Base-by-base conservation (phyloP, 2,329 filamentous ascomycete genomes). In the Pseudocercospora eumusae region DNA sequence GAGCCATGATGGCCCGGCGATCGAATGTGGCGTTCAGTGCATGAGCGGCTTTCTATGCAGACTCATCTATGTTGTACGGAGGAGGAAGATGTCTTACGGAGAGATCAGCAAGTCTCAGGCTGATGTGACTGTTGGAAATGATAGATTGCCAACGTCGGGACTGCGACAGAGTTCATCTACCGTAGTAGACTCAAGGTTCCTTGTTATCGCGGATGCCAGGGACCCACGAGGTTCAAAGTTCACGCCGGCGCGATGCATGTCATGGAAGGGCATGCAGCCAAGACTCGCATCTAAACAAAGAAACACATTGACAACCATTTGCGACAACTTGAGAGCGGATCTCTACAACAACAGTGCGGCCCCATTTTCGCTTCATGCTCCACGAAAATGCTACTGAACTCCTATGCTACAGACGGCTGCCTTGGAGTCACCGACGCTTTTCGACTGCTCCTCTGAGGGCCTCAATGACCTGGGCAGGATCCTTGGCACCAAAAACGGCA, bases 401-500 rank as follows among this genome's bases (percentile, higher is more conserved):
- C 4, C 9, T 13, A 13, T 47, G 27, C 28, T 69, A 70, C 40
- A 70, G 44, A 55, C 63, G 68, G 47, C 66, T 64, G 15, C 28
- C 59, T 20, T 64, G 52, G 40, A 71, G 70, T 72, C 70, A 72
- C 59, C 77, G 74, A 65, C 83, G 79, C 71, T 84, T 84, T 58
- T 97, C 86, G 3, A 99, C 93, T 2, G 91, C 85, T 63, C 89
- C 86, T 68, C 92, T 85, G 73, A 99, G 79, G 76, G 90, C 82
- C n/a, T 83, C 79, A 74, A 99, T 97, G 23, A 97, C 92, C 68
- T 95, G 89, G 5, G 85, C 85, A 0, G 95, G 95, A 73, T 96
- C 91, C 73, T 92, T 84, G 18, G 95, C 93, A 36, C 93, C 92
- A 77, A 98, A 99, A 7, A 99, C 92, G 44, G 95, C 95, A 72